Conservation (phyloP, 805 yeast genomes). For the Ogataea ganodermae region DNA sequence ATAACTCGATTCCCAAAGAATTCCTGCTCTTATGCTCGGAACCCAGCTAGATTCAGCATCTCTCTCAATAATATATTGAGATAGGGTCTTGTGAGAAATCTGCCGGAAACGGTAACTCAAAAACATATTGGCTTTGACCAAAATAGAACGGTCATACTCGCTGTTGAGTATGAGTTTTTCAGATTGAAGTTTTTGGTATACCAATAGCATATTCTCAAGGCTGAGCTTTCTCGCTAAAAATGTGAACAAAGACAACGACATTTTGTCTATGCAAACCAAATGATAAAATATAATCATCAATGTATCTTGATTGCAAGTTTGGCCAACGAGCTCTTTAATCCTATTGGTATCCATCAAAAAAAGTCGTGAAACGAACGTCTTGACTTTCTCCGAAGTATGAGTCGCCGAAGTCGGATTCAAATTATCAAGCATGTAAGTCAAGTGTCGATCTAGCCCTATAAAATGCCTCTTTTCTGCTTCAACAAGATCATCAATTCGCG, state of each 20-base stretch:
- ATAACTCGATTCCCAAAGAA: conserved; percentile 13
- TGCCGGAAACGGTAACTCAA: conserved; percentile 28
- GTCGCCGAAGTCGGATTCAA: conserved; percentile 11
- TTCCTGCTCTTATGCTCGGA: conserved; percentile 14
- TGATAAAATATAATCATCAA: conserved; percentile 12
- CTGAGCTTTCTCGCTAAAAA: conserved; percentile 24
- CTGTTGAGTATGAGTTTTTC: conserved; percentile 8
- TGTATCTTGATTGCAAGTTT: conserved; percentile 12
- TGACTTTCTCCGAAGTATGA: neutral
- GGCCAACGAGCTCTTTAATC: neutral
- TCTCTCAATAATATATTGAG: conserved; percentile 18
- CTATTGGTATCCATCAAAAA: neutral
- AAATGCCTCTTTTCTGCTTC: conserved; percentile 15
- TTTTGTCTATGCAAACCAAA: neutral
- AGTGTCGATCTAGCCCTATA: conserved; percentile 11
- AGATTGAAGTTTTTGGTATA: conserved; percentile 14
- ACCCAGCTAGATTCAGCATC: conserved; percentile 26
- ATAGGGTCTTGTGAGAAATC: conserved; percentile 17
- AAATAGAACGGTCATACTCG: conserved; percentile 13
- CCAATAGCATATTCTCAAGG: conserved; percentile 14
- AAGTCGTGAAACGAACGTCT: neutral
- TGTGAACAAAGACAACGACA: conserved; percentile 12
- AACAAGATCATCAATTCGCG: conserved; percentile 14
- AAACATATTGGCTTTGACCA: conserved; percentile 22
- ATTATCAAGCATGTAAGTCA: conserved; percentile 21